phyloP scores from a whole-genome alignment of 768 basidiomycete genomes.

The Panus rudis region DNA sequence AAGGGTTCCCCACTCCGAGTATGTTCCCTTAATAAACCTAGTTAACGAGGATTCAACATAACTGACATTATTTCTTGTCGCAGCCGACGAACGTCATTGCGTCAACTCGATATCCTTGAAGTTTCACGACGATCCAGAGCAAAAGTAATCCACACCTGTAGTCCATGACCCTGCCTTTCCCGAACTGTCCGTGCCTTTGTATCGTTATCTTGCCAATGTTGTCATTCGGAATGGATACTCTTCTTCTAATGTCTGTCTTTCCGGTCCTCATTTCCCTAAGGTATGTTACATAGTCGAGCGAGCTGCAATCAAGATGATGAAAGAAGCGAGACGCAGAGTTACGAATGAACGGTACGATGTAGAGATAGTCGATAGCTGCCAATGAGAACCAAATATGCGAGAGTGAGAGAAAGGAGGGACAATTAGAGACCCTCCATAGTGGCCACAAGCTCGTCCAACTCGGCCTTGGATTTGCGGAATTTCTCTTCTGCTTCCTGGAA shows the following conservation, averaged over 20 bases:
- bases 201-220: too few species aligned
- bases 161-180: too few species aligned
- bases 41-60: not conserved
- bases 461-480: conserved; percentile 65
- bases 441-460: conserved; percentile 76
- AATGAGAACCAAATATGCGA: too few species aligned
- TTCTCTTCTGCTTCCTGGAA: conserved; percentile 64
- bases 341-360: too few species aligned
- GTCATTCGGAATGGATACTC: too few species aligned
- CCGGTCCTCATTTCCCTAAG: too few species aligned
- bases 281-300: too few species aligned
- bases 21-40: conserved; percentile 20
- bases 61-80: not conserved
- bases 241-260: too few species aligned
- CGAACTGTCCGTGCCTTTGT: too few species aligned
- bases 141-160: conserved; percentile 11
- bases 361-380: conserved; percentile 3
- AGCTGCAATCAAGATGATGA: too few species aligned
- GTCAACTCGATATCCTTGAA: conserved; percentile 86
- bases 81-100: conserved; percentile 81
- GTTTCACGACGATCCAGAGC: conserved; percentile 53
- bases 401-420: conserved; percentile 1
- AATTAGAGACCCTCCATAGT: conserved; percentile 52
- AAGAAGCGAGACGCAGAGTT: too few species aligned
- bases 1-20: conserved; percentile 78